Percentiles rank a stretch among this genome's conserved stretches.
Conservation (phyloP, 176 grass and related monocot genomes). For the Rhynchospora breviuscula region DNA sequence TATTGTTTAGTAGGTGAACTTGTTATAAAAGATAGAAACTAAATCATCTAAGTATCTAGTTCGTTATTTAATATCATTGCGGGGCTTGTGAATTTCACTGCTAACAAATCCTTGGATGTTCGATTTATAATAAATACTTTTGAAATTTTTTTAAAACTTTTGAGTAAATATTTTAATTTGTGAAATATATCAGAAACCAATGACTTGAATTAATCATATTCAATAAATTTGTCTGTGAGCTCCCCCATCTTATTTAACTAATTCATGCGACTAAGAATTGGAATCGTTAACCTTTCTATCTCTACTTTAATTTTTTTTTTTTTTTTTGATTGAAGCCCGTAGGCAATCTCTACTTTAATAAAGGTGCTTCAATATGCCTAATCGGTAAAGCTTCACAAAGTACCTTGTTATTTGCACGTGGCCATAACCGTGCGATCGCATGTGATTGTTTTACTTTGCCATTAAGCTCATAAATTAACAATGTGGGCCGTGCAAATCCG, state of each 20-base stretch:
- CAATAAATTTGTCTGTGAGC: background rate
- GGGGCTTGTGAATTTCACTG: too few species aligned
- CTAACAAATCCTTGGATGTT: too few species aligned
- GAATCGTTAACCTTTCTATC: background rate
- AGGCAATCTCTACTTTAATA: background rate
- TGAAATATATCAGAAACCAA: background rate
- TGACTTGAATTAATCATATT: background rate
- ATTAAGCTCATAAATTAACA: background rate
- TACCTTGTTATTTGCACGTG: background rate
- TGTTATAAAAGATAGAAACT: background rate
- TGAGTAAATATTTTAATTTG: background rate
- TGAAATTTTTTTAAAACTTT: too few species aligned
- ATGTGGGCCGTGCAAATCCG: background rate
- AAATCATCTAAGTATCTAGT: background rate
- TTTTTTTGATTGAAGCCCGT: too few species aligned
- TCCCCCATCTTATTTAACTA: background rate
- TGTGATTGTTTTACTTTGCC: background rate
- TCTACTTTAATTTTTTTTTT: background rate
- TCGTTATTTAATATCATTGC: background rate
- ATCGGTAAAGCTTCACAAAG: background rate
- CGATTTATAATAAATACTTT: too few species aligned
- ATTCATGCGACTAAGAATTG: background rate
- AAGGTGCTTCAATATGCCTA: background rate
- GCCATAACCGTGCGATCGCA: constrained; percentile 1
- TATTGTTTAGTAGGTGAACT: background rate